Evolutionary conservation across 495 filamentous ascomycete species (phyloP), one percentile per base, ranked within the genome.

Genomic region (Alectoria sarmentosa): DNA sequence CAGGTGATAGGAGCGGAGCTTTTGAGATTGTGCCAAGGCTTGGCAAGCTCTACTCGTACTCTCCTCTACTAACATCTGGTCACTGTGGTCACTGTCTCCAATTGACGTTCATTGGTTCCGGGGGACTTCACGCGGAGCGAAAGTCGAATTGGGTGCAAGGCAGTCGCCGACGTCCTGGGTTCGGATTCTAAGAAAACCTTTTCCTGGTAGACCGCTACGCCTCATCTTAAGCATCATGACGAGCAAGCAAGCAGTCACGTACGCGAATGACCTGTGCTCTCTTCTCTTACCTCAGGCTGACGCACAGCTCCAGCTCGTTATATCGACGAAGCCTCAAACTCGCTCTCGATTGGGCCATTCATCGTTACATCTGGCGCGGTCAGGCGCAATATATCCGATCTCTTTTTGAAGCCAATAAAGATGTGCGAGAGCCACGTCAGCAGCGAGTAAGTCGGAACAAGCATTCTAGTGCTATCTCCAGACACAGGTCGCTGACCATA

Each of bases 351-450:
- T 99, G 94, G 95, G 80, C 89, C 63, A 89, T 97, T 65, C 89
- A 96, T 69, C 85, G 95, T 63, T 83, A 88, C 67, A 76, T 96
- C 67, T 99, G 95, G 92, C 86, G 95, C 66, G 90, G 92, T 61
- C 93, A 97, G 74, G 94, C 95, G 23, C 78, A 97, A 66, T 98
- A 99, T 73, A 94, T 99, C 67, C 88, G 94, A 69, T 91, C 90
- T 23, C 80, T 98, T 15, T 99, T 99, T 73, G 94, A 99, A 70
- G 90, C 90, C 52, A 98, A 99, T 76, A 89, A 85, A 72, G 77
- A 92, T 71, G 81, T 97, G 66, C 84, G 81, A 58, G 92, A 99
- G 72, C 91, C 90, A 64, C 85, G 91, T 70, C 89, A 92, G 76
- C 89, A 92, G 75, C 84, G 89, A 78, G 94, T 95, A 84, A 69